Evolutionary conservation across 192 early-diverging fungal species (phyloP), one percentile per base, ranked within the genome.

Genomic region (Entophlyctis helioformis): DNA sequence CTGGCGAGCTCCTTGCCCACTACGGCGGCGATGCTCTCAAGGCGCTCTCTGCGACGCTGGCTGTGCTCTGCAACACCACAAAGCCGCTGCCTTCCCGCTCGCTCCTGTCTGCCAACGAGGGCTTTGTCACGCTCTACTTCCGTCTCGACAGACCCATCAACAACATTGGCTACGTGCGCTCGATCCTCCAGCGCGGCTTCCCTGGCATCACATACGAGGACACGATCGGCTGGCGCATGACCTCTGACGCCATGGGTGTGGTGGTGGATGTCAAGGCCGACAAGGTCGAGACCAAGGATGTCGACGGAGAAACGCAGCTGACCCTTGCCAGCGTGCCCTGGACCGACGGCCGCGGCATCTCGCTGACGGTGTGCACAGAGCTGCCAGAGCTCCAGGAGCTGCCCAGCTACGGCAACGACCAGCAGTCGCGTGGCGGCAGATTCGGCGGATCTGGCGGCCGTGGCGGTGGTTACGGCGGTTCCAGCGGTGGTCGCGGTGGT

Each of bases 131-230:
- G 18, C 51, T 97, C 44, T 66, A 87, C 26, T 89, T 84, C 56
- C 67, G 74, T 22, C 58, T 79, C 12, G 50, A 61, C n/a, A 56
- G 83, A 45, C 55, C 72, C 20, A 83, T 91, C 53, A 72, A 74
- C 36, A 86, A 92, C 40, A 69, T 78, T 48, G 91, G 89, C 21
- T 91, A 85, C 53, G 80, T 92, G 51, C 81, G 83, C 56, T 76
- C 78, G 36, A 82, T 84, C 27, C 51, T 89, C 29, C 75, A 71
- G 49, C 78, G 79, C 21, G 53, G 73, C 44, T 80, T 80, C 54
- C 84, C 86, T 7, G 70, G 67, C 26, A 57, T 96, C 18, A 54
- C 60, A 4, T 86, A 80, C 28, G 82, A 80, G 39, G 86, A 86
- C 52, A 78, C 84, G 42, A 72, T 65, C 44, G 67, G 70, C 41